Evolutionary conservation across 768 basidiomycete species (phyloP).

Genomic region (Leccinum boreale): DNA sequence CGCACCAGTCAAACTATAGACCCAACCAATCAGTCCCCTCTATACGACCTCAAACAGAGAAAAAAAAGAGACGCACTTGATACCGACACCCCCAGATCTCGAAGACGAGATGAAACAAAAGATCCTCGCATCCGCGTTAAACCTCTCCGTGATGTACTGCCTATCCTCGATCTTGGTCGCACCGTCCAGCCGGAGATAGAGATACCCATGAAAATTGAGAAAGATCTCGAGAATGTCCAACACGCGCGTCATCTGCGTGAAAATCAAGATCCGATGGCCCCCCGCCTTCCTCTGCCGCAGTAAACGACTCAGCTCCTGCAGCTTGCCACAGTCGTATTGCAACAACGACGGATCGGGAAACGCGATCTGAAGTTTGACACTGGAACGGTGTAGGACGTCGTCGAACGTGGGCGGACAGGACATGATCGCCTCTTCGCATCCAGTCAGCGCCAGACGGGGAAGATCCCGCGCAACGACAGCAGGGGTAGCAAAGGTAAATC

Average conservation of each 20-base stretch:
- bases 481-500: slow-evolving; percentile 81
- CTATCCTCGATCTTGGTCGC: slow-evolving; percentile 94
- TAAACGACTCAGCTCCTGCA: slow-evolving; percentile 78
- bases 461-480: slow-evolving; percentile 74
- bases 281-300: slow-evolving; percentile 81
- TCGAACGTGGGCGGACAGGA: slow-evolving; percentile 54
- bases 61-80: slow-evolving; percentile 62
- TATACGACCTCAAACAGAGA: slow-evolving; percentile 8
- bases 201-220: slow-evolving; percentile 87
- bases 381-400: slow-evolving; percentile 61
- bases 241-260: slow-evolving; percentile 95
- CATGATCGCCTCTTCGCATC: slow-evolving; percentile 29
- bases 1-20: slow-evolving; percentile 69
- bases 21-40: slow-evolving; percentile 12
- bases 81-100: slow-evolving; percentile 82
- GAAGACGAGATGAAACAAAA: slow-evolving; percentile 91
- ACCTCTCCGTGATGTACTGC: slow-evolving; percentile 85
- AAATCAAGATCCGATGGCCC: slow-evolving; percentile 89
- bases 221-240: slow-evolving; percentile 94
- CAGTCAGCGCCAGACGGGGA: slow-evolving; percentile 57
- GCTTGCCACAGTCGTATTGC: slow-evolving; percentile 95
- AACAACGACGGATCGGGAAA: slow-evolving; percentile 88
- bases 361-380: slow-evolving; percentile 86
- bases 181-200: slow-evolving; percentile 92
- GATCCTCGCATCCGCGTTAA: slow-evolving; percentile 72